These are phyloP conservation scores for Venturia aucupariae DNA, from an alignment of 2,329 filamentous ascomycete genomes.

Conservation along the genomic window DNA sequence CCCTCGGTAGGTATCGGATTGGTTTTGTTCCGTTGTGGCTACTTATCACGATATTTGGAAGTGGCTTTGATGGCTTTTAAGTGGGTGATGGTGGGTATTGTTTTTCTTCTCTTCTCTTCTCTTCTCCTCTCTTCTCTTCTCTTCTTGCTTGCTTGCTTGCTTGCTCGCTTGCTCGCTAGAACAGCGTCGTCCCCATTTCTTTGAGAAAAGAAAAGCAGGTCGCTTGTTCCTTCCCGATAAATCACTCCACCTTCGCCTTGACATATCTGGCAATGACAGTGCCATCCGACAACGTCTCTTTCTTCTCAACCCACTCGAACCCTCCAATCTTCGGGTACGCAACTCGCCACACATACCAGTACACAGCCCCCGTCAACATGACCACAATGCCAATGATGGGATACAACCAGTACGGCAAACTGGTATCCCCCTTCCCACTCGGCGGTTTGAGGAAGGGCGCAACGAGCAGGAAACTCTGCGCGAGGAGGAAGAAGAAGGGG, in stretches of 20 bases:
- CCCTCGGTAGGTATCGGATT: no score
- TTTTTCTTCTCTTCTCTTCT: no score
- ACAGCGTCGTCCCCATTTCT: no score
- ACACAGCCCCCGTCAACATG: constrained; percentile 28
- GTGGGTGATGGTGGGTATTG: no score
- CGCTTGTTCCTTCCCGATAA: no score
- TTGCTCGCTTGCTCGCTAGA: no score
- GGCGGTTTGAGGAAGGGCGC: constrained; percentile 35
- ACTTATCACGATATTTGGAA: no score
- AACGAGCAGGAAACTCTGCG: constrained; percentile 33
- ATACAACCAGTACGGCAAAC: constrained; percentile 37
- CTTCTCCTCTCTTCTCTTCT: no score
- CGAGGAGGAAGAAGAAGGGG: constrained; percentile 29
- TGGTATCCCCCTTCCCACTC: constrained; percentile 32
- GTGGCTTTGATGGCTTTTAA: no score
- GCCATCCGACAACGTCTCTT: constrained; percentile 1
- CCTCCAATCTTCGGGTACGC: constrained; percentile 22
- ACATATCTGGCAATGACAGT: not conserved
- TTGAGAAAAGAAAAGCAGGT: no score
- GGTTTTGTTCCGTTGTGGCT: no score
- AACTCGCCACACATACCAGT: constrained; percentile 24
- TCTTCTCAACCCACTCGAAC: constrained; percentile 14
- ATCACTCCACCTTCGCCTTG: not conserved
- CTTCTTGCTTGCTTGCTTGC: no score
- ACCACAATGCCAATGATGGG: constrained; percentile 35